Evolutionary conservation across 805 yeast species (phyloP).

Genomic region (Yarrowia sp.): DNA sequence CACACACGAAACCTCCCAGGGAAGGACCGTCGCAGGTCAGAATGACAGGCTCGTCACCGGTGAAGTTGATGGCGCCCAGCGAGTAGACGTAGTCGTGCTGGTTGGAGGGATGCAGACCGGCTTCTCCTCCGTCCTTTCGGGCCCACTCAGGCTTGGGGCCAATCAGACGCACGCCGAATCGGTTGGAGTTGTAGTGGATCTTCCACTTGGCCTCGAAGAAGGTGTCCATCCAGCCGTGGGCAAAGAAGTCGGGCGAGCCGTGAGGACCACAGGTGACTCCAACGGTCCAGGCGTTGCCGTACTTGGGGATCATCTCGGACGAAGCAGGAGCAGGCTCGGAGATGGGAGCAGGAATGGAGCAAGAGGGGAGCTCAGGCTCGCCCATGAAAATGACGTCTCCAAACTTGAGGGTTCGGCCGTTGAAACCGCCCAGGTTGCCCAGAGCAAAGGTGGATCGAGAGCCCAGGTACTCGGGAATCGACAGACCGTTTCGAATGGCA

Average conservation of each 20-base stretch:
- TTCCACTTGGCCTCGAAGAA: slow-evolving; percentile 87
- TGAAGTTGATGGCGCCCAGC: slow-evolving; percentile 94
- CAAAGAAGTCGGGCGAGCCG: slow-evolving; percentile 95
- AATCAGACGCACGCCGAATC: slow-evolving; percentile 92
- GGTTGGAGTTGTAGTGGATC: slow-evolving; percentile 94
- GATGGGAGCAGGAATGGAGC: slow-evolving; percentile 75
- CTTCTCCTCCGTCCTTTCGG: slow-evolving; percentile 94
- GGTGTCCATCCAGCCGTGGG: slow-evolving; percentile 70
- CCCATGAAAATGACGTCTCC: slow-evolving; percentile 93
- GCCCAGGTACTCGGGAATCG: slow-evolving; percentile 91
- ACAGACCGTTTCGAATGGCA: slow-evolving; percentile 91
- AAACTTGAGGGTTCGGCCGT: slow-evolving; percentile 87
- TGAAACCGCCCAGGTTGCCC: slow-evolving; percentile 89
- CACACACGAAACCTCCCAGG: slow-evolving; percentile 95
- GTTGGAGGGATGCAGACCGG: slow-evolving; percentile 98
- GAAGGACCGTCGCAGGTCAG: slow-evolving; percentile 98
- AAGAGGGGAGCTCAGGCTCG: slow-evolving; percentile 70
- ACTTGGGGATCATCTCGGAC: slow-evolving; percentile 59
- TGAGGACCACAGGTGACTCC: slow-evolving; percentile 98
- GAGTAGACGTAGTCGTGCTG: slow-evolving; percentile 98
- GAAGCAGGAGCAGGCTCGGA: slow-evolving; percentile 69
- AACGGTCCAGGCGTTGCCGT: slow-evolving; percentile 69
- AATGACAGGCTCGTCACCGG: slow-evolving; percentile 98
- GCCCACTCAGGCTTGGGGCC: slow-evolving; percentile 99
- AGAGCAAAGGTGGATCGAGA: slow-evolving; percentile 96